Percentiles rank a stretch among this genome's conserved stretches.
Evolutionary conservation across 768 basidiomycete species (phyloP).

Genomic region (Termitomyces sp.): DNA sequence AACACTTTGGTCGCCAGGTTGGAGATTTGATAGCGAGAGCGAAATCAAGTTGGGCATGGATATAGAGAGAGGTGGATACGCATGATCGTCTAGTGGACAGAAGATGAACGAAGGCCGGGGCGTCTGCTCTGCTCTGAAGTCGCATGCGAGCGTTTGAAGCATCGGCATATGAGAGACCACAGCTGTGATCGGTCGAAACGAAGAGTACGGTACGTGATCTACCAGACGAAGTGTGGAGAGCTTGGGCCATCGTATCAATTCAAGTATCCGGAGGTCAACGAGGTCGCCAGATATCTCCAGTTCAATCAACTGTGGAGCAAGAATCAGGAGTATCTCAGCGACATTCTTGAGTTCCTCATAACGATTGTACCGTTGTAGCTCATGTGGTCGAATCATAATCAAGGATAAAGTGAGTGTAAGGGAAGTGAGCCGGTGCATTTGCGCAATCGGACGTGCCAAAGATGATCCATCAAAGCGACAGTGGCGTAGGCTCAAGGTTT

Average conservation of each 20-base stretch:
- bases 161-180: neutral
- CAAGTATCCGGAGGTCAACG: neutral
- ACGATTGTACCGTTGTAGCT: neutral
- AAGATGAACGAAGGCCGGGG: neutral
- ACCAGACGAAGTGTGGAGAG: neutral
- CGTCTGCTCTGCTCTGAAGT: neutral
- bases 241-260: neutral
- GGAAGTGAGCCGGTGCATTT: neutral
- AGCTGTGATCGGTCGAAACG: neutral
- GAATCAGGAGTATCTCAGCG: neutral
- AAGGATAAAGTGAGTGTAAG: neutral
- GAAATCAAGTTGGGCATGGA: neutral
- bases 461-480: neutral
- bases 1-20: neutral
- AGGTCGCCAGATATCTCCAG: neutral
- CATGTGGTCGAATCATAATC: neutral
- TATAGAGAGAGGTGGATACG: neutral
- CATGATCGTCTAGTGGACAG: neutral
- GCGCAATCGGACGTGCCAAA: neutral
- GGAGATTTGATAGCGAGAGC: constrained; percentile 2
- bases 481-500: neutral
- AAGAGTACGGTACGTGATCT: neutral
- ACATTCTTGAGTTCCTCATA: neutral
- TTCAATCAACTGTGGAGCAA: neutral
- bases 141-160: neutral